These are phyloP conservation scores for Manihot esculenta DNA, from an alignment of 441 rosid species.

Conservation along the genomic window DNA sequence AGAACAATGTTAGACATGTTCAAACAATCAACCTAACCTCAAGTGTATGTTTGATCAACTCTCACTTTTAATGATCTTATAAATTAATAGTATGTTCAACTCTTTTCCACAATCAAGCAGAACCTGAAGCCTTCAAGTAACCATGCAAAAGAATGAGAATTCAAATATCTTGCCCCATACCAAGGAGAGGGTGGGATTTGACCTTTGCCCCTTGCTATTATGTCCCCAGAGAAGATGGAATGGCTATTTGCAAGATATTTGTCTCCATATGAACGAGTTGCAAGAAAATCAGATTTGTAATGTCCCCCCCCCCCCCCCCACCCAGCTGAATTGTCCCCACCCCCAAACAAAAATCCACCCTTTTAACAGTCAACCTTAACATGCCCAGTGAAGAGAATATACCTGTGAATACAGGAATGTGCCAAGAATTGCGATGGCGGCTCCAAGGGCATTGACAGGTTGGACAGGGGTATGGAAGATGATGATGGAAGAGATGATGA, in stretches of 20 bases:
- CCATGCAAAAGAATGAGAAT: neutral
- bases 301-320: constrained; percentile 8
- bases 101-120: too few relatives aligned
- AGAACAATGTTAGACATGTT: constrained; percentile 5
- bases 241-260: constrained; percentile 20
- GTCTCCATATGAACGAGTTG: constrained; percentile 26
- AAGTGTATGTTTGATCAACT: too few relatives aligned
- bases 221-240: constrained; percentile 21
- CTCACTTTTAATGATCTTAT: neutral
- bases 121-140: too few relatives aligned
- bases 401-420: constrained; percentile 96
- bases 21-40: neutral
- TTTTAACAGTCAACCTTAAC: neutral
- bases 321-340: too few relatives aligned
- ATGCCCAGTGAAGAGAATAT: constrained; percentile 16
- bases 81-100: too few relatives aligned
- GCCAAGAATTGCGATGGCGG: constrained; percentile 87
- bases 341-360: neutral
- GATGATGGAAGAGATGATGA: constrained; percentile 84
- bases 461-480: constrained; percentile 81
- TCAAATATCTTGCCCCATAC: neutral
- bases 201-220: neutral
- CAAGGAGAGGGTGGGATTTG: neutral
- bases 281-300: constrained; percentile 4
- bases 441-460: constrained; percentile 87